phyloP scores from a whole-genome alignment of 2,329 filamentous ascomycete species.

The Trichoderma breve region DNA sequence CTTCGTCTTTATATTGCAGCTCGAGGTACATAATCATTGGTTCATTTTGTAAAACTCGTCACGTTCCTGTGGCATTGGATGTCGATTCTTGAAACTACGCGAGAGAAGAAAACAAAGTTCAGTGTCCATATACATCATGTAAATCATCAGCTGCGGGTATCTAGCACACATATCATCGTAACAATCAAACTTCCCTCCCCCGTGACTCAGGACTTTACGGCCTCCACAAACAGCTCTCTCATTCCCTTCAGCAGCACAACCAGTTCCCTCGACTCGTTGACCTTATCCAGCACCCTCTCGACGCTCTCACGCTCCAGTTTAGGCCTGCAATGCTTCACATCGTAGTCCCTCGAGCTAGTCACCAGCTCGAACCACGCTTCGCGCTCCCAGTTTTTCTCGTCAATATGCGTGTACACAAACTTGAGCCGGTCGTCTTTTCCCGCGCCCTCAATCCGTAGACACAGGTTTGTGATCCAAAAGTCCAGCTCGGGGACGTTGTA shows the following conservation, averaged over 20 bases:
- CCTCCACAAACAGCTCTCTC: constrained; percentile 73
- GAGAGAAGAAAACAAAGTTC: neutral
- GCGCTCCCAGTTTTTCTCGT: constrained; percentile 81
- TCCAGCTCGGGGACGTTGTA: constrained; percentile 91
- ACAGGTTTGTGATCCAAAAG: constrained; percentile 92
- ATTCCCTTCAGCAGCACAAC: constrained; percentile 75
- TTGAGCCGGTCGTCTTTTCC: constrained; percentile 81
- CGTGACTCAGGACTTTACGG: constrained; percentile 50
- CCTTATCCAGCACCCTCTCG: constrained; percentile 70
- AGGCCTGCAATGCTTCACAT: constrained; percentile 75
- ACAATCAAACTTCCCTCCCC: neutral
- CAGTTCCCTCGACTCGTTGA: constrained; percentile 79
- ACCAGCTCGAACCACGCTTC: constrained; percentile 94
- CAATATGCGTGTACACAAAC: constrained; percentile 84
- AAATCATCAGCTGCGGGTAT: constrained; percentile 11
- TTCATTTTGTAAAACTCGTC: neutral
- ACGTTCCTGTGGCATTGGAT: neutral
- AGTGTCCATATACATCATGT: neutral
- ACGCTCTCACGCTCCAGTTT: constrained; percentile 78
- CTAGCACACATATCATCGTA: neutral
- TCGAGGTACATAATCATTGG: neutral
- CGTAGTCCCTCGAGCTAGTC: constrained; percentile 78
- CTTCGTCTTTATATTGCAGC: neutral
- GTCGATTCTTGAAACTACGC: neutral
- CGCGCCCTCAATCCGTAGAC: constrained; percentile 84